Conservation (phyloP, 2,329 filamentous ascomycete genomes). For the Boeremia exigua region DNA sequence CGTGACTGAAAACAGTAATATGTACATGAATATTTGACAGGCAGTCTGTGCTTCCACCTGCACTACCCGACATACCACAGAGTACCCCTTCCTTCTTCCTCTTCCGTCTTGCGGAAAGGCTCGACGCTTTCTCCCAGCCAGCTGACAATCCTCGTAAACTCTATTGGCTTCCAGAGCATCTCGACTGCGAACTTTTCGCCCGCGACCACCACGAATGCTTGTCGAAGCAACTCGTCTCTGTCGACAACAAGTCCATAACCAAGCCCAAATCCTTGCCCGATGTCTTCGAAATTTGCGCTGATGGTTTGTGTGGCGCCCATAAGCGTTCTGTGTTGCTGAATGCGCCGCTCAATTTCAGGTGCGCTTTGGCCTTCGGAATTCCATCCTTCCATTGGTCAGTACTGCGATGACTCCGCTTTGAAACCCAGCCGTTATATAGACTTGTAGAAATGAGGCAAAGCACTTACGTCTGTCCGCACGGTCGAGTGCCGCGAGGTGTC, state of each 20-base stretch:
- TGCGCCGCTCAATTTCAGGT: conserved; percentile 40
- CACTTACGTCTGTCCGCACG: conserved; percentile 42
- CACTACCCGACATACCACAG: conserved; percentile 36
- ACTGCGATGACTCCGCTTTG: conserved; percentile 1
- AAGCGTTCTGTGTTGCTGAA: conserved; percentile 41
- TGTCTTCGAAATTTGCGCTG: conserved; percentile 39
- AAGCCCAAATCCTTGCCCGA: conserved; percentile 33
- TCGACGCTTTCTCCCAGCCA: conserved; percentile 41
- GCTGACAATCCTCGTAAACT: conserved; percentile 36
- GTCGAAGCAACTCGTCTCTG: conserved; percentile 41
- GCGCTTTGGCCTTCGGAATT: conserved; percentile 35
- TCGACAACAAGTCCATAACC: conserved; percentile 26
- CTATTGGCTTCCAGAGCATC: conserved; percentile 41
- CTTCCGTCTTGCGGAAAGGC: conserved; percentile 33
- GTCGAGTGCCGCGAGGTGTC: conserved; percentile 43
- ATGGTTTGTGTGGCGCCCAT: conserved; percentile 43
- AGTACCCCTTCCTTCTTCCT: conserved; percentile 36
- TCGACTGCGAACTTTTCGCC: conserved; percentile 40
- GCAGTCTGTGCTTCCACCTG: conserved; percentile 11
- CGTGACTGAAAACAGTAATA: conserved; percentile 12
- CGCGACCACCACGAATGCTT: conserved; percentile 43
- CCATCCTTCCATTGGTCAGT: conserved; percentile 35
- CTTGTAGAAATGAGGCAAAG: conserved; percentile 2
- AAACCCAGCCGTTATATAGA: background rate
- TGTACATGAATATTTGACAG: conserved; percentile 15